These are phyloP conservation scores for Porcisia deanei DNA, from an alignment of 208 protist genomes.

Conservation along the genomic window DNA sequence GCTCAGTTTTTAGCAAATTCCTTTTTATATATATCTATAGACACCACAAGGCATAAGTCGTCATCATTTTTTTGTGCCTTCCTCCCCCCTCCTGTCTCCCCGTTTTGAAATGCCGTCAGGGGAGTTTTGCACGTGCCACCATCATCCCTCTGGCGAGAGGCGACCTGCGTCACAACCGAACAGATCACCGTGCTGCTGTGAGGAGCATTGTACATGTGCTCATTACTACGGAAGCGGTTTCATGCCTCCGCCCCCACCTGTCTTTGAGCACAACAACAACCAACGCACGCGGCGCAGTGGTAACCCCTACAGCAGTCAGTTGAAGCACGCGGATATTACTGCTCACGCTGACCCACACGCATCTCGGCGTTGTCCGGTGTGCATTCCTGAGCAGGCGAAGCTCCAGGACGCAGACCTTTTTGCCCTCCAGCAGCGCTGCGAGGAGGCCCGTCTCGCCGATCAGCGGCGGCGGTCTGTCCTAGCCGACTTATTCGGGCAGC, in stretches of 20 bases:
- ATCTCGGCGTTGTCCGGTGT: conserved; percentile 33
- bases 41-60: not conserved
- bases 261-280: not conserved
- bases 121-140: conserved; percentile 3
- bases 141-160: conserved; percentile 1
- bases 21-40: no score
- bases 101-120: conserved; percentile 13
- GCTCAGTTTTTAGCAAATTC: no score
- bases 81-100: no score
- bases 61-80: no score
- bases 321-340: not conserved
- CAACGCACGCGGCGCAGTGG: conserved; percentile 2
- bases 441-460: conserved; percentile 38
- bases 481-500: conserved; percentile 14
- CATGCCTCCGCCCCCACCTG: not conserved
- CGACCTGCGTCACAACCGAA: not conserved
- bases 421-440: conserved; percentile 54
- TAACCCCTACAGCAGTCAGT: not conserved
- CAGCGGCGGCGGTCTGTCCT: conserved; percentile 20
- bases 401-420: conserved; percentile 59
- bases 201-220: conserved; percentile 37
- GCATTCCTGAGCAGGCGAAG: conserved; percentile 65
- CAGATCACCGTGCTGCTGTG: conserved; percentile 64
- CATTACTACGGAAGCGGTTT: conserved; percentile 11
- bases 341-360: not conserved